Base-by-base conservation (phyloP, 495 filamentous ascomycete genomes). In the Penicillium silybi region DNA sequence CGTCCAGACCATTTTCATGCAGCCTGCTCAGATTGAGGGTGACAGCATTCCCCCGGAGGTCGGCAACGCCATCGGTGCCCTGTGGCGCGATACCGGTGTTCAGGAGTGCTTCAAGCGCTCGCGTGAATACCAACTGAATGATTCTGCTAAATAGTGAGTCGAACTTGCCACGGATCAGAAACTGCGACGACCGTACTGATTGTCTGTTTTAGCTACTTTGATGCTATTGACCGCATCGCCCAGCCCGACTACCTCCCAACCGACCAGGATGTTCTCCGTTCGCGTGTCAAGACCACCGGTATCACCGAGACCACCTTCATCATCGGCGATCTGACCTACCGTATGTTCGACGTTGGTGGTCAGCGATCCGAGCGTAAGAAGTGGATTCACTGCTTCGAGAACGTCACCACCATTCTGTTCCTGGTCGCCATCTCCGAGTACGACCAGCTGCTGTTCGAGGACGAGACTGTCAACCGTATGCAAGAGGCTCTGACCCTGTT, bases 311-410 rank as follows among this genome's bases (percentile, higher is more conserved):
- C 93, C 17, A 93, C 91, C 41, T 99, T 99, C 74, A 92, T 95
- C 66, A 95, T 97, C 57, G 95, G 93, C 54, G 90, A 97, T 62
- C 76, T 99, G 64, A 97, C 91, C 26, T 99, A 97, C 76, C 85
- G 95, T 49, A 99, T 99, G 93, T 97, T 97, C 76, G 93, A 99
- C 69, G 93, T 99, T 27, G 93, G 93, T 79, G 93, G 93, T 63
- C 93, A 97, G 74, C 87, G 93, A 61, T 97, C 95, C 1, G 93
- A 99, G 73, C 88, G 93, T 58, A 99, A 99, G 87, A 99, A 99
- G 86, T 99, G 93, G 93, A 99, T 99, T 53, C 93, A 99, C 78
- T 96, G 92, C 79, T 98, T 98, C 76, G 93, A 98, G 77, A 97
- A 98, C 62, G 93, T 98, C 64, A 96, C 92, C 41, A 96, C 93